A percentile compares a stretch with the other conserved stretches of the same genome.
Evolutionary conservation across 306 rosid species (phyloP).

Genomic region (Vigna mungo): DNA sequence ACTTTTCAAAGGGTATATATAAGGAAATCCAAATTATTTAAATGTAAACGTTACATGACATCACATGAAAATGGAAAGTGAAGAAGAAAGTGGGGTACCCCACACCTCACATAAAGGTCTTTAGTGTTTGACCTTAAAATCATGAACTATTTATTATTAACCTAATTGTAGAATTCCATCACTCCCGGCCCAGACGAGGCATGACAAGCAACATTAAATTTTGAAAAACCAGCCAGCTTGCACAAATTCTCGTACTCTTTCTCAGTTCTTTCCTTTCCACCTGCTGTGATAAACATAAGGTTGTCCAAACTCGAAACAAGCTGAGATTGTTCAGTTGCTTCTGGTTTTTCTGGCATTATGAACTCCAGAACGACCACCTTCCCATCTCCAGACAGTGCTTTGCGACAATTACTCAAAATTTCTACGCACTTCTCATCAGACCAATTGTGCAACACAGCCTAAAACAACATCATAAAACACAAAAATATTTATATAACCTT

Average conservation of each 20-base stretch:
- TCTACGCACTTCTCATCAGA: conserved; percentile 43
- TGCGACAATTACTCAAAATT: conserved; percentile 41
- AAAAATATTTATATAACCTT: neutral
- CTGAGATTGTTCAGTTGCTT: conserved; percentile 18
- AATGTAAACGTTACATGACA: neutral
- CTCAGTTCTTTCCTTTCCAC: conserved; percentile 53
- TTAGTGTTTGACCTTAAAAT: neutral
- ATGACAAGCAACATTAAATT: conserved; percentile 39
- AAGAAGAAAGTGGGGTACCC: neutral
- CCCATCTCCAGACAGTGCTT: conserved; percentile 45
- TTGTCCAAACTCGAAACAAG: conserved; percentile 42
- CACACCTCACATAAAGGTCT: neutral
- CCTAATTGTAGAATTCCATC: conserved; percentile 44
- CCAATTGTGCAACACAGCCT: conserved; percentile 48
- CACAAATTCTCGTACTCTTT: conserved; percentile 33
- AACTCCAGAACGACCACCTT: conserved; percentile 51
- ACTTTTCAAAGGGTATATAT: too few relatives aligned
- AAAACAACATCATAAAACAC: neutral
- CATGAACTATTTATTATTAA: neutral
- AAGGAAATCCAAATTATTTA: neutral
- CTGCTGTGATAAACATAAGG: conserved; percentile 43
- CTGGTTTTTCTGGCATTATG: conserved; percentile 47
- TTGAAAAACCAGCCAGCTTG: conserved; percentile 43
- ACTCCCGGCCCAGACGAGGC: conserved; percentile 43
- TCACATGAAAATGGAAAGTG: neutral